A percentile compares a stretch with the other conserved stretches of the same genome.
These are phyloP conservation scores for Mortierella sp. DNA, from an alignment of 371 early-diverging fungal genomes.

Conservation along the genomic window DNA sequence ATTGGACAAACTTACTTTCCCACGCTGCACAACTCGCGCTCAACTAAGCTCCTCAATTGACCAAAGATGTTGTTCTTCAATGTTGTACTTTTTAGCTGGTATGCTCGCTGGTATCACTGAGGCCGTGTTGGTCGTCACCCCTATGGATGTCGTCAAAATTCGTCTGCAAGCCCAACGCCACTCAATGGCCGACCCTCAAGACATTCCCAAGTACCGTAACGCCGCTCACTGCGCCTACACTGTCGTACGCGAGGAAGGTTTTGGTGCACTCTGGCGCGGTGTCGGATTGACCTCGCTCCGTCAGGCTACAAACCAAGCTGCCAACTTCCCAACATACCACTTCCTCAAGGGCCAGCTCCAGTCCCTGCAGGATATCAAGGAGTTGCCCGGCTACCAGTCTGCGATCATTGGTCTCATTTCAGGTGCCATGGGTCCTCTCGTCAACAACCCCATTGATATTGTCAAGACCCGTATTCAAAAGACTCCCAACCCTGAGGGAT, in stretches of 20 bases:
- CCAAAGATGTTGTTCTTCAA: background rate
- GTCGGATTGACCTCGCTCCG: constrained; percentile 94
- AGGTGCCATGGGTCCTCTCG: constrained; percentile 97
- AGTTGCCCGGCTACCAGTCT: constrained; percentile 93
- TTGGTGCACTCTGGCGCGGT: constrained; percentile 93
- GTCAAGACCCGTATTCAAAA: constrained; percentile 98
- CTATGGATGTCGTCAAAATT: constrained; percentile 98
- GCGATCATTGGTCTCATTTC: constrained; percentile 92
- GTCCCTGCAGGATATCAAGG: constrained; percentile 76
- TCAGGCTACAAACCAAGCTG: constrained; percentile 98
- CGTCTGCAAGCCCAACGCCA: constrained; percentile 96
- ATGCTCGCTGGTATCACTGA: constrained; percentile 97
- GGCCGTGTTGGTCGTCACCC: constrained; percentile 95
- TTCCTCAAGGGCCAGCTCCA: constrained; percentile 83
- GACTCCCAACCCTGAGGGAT: constrained; percentile 69
- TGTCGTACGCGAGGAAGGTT: constrained; percentile 93
- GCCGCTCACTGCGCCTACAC: constrained; percentile 93
- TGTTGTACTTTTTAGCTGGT: constrained; percentile 72
- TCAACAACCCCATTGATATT: constrained; percentile 97
- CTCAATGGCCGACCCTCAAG: constrained; percentile 96
- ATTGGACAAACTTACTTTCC: constrained; percentile 25
- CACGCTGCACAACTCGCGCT: constrained; percentile 12
- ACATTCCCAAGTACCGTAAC: constrained; percentile 96
- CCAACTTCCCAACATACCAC: constrained; percentile 97
- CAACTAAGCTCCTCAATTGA: constrained; percentile 3